Evolutionary conservation across 129 eudicot species (phyloP).

Genomic region (Smallanthus sonchifolius): DNA sequence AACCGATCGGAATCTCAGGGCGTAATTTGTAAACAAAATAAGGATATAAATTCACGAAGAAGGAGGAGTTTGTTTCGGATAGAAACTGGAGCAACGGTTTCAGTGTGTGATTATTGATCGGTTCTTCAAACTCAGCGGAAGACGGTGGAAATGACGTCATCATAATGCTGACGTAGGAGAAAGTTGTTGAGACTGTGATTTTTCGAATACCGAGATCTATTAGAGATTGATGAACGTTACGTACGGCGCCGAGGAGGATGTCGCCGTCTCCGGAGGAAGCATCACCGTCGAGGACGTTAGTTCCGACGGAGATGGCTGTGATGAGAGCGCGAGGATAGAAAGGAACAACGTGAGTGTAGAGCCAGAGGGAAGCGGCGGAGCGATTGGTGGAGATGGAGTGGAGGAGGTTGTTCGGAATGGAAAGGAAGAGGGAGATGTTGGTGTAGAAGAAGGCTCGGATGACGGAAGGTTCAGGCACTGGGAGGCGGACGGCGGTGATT

Average conservation of each 20-base stretch:
- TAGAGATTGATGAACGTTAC: constrained; percentile 51
- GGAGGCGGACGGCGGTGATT: constrained; percentile 60
- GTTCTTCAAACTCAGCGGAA: constrained; percentile 64
- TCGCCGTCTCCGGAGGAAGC: constrained; percentile 32
- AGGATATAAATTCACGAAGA: constrained; percentile 59
- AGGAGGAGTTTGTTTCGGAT: constrained; percentile 60
- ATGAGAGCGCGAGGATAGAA: constrained; percentile 77
- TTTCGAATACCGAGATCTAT: constrained; percentile 51
- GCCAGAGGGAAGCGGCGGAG: constrained; percentile 63
- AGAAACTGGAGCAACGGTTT: constrained; percentile 58
- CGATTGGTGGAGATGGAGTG: constrained; percentile 62
- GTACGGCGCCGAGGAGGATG: constrained; percentile 58
- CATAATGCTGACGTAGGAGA: constrained; percentile 52
- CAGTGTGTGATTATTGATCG: constrained; percentile 39
- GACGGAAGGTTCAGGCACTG: constrained; percentile 46
- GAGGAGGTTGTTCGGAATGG: constrained; percentile 59
- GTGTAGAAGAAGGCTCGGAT: constrained; percentile 74
- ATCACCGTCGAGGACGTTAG: constrained; percentile 36
- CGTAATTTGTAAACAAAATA: constrained; percentile 49
- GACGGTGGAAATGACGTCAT: constrained; percentile 82
- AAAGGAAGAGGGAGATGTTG: constrained; percentile 69
- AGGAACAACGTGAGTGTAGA: constrained; percentile 65
- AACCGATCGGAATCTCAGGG: constrained; percentile 64
- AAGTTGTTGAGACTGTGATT: constrained; percentile 70
- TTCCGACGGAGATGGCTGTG: constrained; percentile 69